A percentile compares a stretch with the other conserved stretches of the same genome.
phyloP scores from a whole-genome alignment of 2,329 filamentous ascomycete genomes.

The Colletotrichum sp. region DNA sequence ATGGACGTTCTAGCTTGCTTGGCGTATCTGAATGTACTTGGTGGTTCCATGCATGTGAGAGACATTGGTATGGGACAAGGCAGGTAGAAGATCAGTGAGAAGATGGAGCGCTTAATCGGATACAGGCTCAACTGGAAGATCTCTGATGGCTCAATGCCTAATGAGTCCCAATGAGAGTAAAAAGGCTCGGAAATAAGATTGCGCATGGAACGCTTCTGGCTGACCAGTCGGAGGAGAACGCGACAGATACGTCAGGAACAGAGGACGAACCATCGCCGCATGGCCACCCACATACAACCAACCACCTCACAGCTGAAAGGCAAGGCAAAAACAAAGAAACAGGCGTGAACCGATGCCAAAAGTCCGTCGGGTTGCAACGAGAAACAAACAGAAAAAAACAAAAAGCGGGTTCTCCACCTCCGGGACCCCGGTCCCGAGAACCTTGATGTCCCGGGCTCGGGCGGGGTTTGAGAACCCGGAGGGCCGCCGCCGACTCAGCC shows the following conservation, averaged over 20 bases:
- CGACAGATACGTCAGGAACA: background rate
- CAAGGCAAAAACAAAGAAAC: background rate
- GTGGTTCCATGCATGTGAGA: background rate
- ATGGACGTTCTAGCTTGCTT: background rate
- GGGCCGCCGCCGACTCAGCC: slow-evolving; percentile 3
- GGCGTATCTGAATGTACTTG: background rate
- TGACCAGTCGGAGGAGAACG: too few relatives aligned
- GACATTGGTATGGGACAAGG: accelerated
- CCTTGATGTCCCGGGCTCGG: slow-evolving; percentile 4
- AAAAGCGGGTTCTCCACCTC: background rate
- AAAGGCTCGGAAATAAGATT: too few relatives aligned
- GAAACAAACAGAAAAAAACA: background rate
- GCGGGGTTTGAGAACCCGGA: slow-evolving; percentile 18
- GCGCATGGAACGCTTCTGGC: too few relatives aligned
- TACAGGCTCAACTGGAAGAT: too few relatives aligned
- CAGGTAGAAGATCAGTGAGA: accelerated
- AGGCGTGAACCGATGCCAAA: background rate
- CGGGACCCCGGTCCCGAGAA: slow-evolving; percentile 12
- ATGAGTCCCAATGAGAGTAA: background rate
- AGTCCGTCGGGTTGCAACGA: background rate
- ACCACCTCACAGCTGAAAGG: background rate
- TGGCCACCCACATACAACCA: background rate
- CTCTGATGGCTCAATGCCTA: background rate
- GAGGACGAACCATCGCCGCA: background rate
- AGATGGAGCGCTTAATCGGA: too few relatives aligned